Evolutionary conservation across 179 eudicot species (phyloP).

Genomic region (Gypsophila paniculata): DNA sequence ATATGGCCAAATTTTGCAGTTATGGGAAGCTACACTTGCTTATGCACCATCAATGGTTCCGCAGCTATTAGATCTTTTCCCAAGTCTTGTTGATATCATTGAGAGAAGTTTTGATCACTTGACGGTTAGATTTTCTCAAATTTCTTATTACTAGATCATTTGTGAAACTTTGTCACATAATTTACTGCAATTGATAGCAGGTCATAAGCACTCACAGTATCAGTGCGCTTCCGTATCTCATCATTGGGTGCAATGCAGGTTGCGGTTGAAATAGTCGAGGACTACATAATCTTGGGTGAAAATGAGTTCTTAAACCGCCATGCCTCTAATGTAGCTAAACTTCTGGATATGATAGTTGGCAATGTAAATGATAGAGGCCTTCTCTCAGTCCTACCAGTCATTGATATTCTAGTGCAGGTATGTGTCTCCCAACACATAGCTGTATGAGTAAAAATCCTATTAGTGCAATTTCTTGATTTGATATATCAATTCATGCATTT

Average conservation of each 20-base stretch:
- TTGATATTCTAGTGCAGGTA: conserved; percentile 89
- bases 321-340: conserved; percentile 68
- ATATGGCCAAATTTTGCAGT: conserved; percentile 40
- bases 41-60: conserved; percentile 89
- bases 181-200: not conserved
- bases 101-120: conserved; percentile 92
- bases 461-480: not conserved
- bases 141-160: not conserved
- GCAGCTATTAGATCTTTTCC: conserved; percentile 65
- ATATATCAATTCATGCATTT: conserved; percentile 3
- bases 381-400: conserved; percentile 77
- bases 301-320: conserved; percentile 72
- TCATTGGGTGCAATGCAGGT: conserved; percentile 46
- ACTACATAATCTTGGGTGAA: conserved; percentile 80
- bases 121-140: conserved; percentile 43
- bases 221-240: not conserved
- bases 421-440: not conserved
- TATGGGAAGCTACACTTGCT: conserved; percentile 93
- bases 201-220: too few species aligned
- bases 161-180: not conserved
- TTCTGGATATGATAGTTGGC: conserved; percentile 82
- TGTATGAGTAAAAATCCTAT: not conserved
- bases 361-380: conserved; percentile 83
- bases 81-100: conserved; percentile 66
- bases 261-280: conserved; percentile 82